Base-by-base conservation (phyloP, 2,329 filamentous ascomycete species). In the Talaromyces sp. region DNA sequence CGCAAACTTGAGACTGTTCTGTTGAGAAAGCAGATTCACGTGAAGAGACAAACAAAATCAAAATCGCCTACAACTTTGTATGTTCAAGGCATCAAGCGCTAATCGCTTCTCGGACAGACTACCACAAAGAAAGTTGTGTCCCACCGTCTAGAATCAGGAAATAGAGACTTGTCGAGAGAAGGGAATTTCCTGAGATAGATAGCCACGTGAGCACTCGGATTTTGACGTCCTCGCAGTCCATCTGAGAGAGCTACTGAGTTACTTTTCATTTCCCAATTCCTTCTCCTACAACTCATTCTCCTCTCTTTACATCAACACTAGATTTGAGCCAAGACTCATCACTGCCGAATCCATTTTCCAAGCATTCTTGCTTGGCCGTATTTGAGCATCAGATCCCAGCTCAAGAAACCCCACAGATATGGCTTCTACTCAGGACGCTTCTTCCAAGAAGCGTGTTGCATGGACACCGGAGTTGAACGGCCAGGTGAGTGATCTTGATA, bases 1-100 rank as follows among this genome's bases (percentile, higher is more conserved):
- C 40, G 33, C 33, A 1, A 21, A 18, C 14, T 46, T 4, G 21
- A 60, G 44, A 6, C 16, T 23, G 28, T 58, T 58, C 16, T 23
- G 28, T 58, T 58, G 23, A 21, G n/a, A 42, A 18, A 42, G 55
- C 23, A 40, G 55, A 57, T 42, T 57, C 23, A 40, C 37, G 35
- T 57, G 35, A 35, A 52, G 48, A 33, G 28, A 33, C 48, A 52
- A 52, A 52, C 8, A n/a, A 33, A 9, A 52, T 18, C 25, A 33
- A 33, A 28, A 33, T 21, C 48, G 33, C 28, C 8, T 52, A 52
- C 25, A 33, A 35, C 18, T 9, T 7, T 4, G 14, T 33, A 18
- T 18, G 9, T 33, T 18, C 25, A 21, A 31, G n/a, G 21, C 18
- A 21, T 11, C 8, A 11, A 18, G 48, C 16, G 28, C 48, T 52